Evolutionary conservation across 2,329 filamentous ascomycete species (phyloP), one percentile per base, ranked within the genome.

Genomic region (Xylaria sp.): DNA sequence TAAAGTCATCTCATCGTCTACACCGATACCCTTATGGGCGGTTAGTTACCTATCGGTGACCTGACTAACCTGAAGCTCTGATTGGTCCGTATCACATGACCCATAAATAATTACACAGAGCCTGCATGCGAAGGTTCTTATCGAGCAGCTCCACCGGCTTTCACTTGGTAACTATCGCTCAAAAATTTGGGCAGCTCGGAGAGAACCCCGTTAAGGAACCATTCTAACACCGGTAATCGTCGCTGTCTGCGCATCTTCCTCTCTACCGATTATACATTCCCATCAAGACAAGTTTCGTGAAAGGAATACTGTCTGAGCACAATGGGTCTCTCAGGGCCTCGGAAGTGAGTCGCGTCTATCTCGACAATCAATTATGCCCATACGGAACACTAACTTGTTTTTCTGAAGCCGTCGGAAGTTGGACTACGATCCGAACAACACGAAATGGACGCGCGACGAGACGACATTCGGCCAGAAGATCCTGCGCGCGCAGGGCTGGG

Each of bases 341-440:
- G 60, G 50, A 67, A 61, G 69, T 71, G 68, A 52, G 66, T 2
- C 30, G 16, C n/a, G 23, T n/a, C 16, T 2, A 10, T 52, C 4
- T 30, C 2, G 23, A 3, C 16, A 13, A 35, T 37, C 5, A 18
- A 10, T 11, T 13, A 6, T 30, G 30, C 13, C 19, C 0, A 35
- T 63, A 48, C 60, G 68, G 57, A 62, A 37, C 13, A 30, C 23
- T 30, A 30, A 30, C 23, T 30, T 5, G 23, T 13, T n/a, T 57
- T 44, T 18, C 5, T 64, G 3, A 55, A 76, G 73, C 63, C 74
- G 71, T 67, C 80, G 80, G 52, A 96, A 93, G 77, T 86, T 97
- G 71, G 89, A 88, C 66, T 83, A 89, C 72, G 94, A 99, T 76
- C 94, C 94, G 6, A 97, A 97, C 77, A 99, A 97, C 75, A 96